Conservation (phyloP, 495 filamentous ascomycete species). For the Chaetomium fimeti region DNA sequence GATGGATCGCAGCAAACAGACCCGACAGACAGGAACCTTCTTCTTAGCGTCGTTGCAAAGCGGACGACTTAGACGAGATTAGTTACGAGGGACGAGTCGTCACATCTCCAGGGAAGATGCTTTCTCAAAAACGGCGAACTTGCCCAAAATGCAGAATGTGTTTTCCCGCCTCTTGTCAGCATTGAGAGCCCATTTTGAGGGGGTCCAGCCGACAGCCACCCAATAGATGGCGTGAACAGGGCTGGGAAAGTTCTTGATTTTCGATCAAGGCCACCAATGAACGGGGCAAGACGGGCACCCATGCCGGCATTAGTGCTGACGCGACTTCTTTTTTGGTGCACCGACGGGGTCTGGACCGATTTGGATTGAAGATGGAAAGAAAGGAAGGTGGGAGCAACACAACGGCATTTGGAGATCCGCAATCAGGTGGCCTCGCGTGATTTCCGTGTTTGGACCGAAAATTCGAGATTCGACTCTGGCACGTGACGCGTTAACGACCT, state of each 20-base stretch:
- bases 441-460: background rate
- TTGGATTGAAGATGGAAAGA: background rate
- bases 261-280: background rate
- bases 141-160: background rate
- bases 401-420: background rate
- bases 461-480: background rate
- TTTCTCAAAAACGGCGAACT: background rate
- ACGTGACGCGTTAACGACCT: background rate
- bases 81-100: background rate
- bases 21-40: background rate
- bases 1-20: too few relatives aligned
- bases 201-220: background rate
- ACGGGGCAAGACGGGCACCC: background rate
- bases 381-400: background rate
- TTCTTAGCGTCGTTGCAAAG: background rate
- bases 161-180: background rate
- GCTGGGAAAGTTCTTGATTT: background rate
- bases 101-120: background rate
- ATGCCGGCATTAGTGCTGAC: slow-evolving; percentile 9
- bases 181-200: slow-evolving; percentile 3
- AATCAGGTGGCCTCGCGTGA: background rate
- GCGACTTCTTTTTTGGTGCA: slow-evolving; percentile 6
- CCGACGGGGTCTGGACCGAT: background rate
- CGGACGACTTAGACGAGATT: background rate
- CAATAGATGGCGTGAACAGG: background rate